A percentile compares a stretch with the other conserved stretches of the same genome.
Conservation (phyloP, 768 basidiomycete species). For the Gloeophyllum trabeum region DNA sequence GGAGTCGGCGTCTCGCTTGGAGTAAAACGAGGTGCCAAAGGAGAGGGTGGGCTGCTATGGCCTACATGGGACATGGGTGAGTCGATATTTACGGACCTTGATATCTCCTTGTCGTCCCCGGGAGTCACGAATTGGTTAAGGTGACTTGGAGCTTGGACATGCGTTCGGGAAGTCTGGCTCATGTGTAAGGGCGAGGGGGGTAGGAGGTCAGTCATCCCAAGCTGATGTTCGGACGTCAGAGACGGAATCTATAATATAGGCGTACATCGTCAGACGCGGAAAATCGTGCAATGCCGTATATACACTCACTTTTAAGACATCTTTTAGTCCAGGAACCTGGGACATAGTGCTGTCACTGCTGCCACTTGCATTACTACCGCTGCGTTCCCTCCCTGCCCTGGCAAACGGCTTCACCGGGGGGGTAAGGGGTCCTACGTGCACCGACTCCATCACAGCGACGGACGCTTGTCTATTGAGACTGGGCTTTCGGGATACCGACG, state of each 20-base stretch:
- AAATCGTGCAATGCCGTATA: background rate
- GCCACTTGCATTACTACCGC: conserved; percentile 34
- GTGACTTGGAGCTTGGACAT: conserved; percentile 25
- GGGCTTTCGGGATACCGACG: conserved; percentile 19
- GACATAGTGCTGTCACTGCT: conserved; percentile 21
- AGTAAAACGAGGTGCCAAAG: too few relatives aligned
- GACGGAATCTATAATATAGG: conserved; percentile 50
- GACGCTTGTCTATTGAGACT: conserved; percentile 39
- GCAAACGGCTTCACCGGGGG: conserved; percentile 36
- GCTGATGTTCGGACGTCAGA: conserved; percentile 56
- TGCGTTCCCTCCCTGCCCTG: conserved; percentile 29
- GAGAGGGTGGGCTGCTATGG: too few relatives aligned
- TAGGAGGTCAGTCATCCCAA: conserved; percentile 56
- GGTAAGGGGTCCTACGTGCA: conserved; percentile 17
- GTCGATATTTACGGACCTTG: too few relatives aligned
- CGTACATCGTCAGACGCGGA: too few relatives aligned
- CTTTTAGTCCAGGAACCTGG: conserved; percentile 53
- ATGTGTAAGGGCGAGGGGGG: conserved; percentile 61
- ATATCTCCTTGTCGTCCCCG: too few relatives aligned
- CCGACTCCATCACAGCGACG: conserved; percentile 42
- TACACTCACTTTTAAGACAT: conserved; percentile 52
- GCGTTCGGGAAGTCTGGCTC: conserved; percentile 24
- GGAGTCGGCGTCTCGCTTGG: too few relatives aligned
- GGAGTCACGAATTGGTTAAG: too few relatives aligned
- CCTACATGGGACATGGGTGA: too few relatives aligned